These are phyloP conservation scores for Alternaria sp. DNA, from an alignment of 2,329 filamentous ascomycete genomes.

Conservation along the genomic window DNA sequence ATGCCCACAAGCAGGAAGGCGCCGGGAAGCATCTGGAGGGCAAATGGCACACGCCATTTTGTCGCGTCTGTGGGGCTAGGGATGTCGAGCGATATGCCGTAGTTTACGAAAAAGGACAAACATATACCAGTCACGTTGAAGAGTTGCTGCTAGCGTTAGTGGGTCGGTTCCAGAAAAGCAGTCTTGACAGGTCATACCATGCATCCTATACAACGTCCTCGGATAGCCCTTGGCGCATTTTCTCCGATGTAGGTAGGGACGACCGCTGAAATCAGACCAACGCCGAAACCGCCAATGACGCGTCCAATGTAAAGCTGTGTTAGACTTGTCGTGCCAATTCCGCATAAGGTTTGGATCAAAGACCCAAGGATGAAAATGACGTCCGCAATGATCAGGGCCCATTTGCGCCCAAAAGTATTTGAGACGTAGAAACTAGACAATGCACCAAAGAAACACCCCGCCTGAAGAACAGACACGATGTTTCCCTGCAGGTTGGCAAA, in stretches of 20 bases:
- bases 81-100: constrained; percentile 56
- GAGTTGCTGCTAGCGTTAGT: constrained; percentile 31
- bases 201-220: constrained; percentile 48
- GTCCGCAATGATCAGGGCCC: constrained; percentile 51
- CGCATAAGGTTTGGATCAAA: constrained; percentile 50
- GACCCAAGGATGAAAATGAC: constrained; percentile 52
- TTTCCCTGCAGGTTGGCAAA: constrained; percentile 53
- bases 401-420: constrained; percentile 51
- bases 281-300: constrained; percentile 54
- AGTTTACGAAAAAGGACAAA: constrained; percentile 61
- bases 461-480: constrained; percentile 53
- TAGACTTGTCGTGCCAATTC: constrained; percentile 41
- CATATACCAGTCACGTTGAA: constrained; percentile 56
- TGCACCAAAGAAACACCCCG: constrained; percentile 55
- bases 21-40: constrained; percentile 60
- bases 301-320: constrained; percentile 52
- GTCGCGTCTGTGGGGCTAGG: constrained; percentile 47
- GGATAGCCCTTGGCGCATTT: constrained; percentile 52
- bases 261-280: constrained; percentile 51
- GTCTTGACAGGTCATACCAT: constrained; percentile 19
- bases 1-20: constrained; percentile 58
- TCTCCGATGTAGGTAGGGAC: constrained; percentile 55
- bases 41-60: constrained; percentile 62
- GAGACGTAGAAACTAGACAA: constrained; percentile 51
- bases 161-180: not conserved